These are phyloP conservation scores for Amphichorda felina DNA, from an alignment of 2,329 filamentous ascomycete species.

Conservation along the genomic window DNA sequence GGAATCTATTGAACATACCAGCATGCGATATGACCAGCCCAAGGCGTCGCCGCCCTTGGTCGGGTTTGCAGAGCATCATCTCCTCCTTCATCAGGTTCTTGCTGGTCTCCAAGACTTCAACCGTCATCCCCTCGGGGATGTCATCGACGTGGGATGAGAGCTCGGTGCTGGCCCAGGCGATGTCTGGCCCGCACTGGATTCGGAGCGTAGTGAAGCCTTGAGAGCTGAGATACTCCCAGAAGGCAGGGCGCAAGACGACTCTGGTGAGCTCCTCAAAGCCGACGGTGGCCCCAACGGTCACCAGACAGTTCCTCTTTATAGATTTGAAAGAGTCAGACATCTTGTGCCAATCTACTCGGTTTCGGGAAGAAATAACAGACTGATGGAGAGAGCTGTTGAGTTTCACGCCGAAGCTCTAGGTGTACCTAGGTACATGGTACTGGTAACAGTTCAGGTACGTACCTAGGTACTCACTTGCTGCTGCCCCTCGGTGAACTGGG, in stretches of 20 bases:
- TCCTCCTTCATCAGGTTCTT: slow-evolving; percentile 23
- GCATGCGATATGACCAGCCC: slow-evolving; percentile 84
- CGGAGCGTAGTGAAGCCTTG: slow-evolving; percentile 59
- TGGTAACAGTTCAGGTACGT: neutral
- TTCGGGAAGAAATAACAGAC: no score
- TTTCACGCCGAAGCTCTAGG: no score
- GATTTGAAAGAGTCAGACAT: no score
- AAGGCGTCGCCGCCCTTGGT: slow-evolving; percentile 33
- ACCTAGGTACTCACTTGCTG: no score
- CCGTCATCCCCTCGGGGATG: slow-evolving; percentile 11
- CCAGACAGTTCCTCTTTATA: slow-evolving; percentile 47
- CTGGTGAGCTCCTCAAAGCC: slow-evolving; percentile 63
- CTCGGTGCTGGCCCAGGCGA: slow-evolving; percentile 20
- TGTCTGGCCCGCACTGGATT: slow-evolving; percentile 70
- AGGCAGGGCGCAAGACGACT: slow-evolving; percentile 48
- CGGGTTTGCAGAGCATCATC: slow-evolving; percentile 42
- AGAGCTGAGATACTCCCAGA: slow-evolving; percentile 47
- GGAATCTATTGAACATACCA: slow-evolving; percentile 38
- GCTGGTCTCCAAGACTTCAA: slow-evolving; percentile 19
- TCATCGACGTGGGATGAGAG: slow-evolving; percentile 9
- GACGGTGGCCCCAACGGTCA: slow-evolving; percentile 88
- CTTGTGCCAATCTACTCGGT: no score
- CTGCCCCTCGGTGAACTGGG: no score
- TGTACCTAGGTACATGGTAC: no score
- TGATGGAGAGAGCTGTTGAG: no score